These are phyloP conservation scores for Gossypium davidsonii DNA, from an alignment of 441 rosid species.

Conservation along the genomic window DNA sequence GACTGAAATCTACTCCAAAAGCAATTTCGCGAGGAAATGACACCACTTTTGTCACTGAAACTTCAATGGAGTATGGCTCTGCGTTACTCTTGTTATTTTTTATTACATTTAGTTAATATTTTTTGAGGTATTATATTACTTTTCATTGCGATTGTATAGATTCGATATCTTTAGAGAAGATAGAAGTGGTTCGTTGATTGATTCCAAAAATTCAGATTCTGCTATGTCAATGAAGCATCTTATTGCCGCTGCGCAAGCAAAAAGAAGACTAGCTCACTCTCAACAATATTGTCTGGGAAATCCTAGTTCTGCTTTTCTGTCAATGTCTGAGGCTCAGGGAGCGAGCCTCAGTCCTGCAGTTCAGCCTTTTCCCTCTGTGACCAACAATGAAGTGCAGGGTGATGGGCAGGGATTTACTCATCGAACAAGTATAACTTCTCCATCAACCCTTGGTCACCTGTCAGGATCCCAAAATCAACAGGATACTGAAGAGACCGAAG, in stretches of 20 bases:
- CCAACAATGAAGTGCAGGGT: conserved; percentile 31
- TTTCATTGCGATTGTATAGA: conserved; percentile 26
- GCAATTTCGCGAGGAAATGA: conserved; percentile 31
- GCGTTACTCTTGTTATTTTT: conserved; percentile 12
- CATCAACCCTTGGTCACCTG: conserved; percentile 49
- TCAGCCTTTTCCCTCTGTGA: conserved; percentile 41
- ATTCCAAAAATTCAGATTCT: conserved; percentile 59
- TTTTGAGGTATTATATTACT: conserved; percentile 4
- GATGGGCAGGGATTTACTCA: conserved; percentile 45
- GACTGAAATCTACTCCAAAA: conserved; percentile 49
- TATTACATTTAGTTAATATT: conserved; percentile 1
- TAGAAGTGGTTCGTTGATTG: conserved; percentile 31
- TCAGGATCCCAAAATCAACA: conserved; percentile 38
- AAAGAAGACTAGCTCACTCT: conserved; percentile 77
- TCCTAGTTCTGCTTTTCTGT: conserved; percentile 36
- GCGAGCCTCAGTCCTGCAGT: conserved; percentile 53
- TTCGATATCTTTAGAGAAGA: conserved; percentile 49
- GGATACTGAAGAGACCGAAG: conserved; percentile 71
- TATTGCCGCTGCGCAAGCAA: conserved; percentile 97
- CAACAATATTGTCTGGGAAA: conserved; percentile 48
- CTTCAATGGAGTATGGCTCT: conserved; percentile 36
- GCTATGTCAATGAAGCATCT: conserved; percentile 78
- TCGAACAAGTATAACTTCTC: conserved; percentile 40
- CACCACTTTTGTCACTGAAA: conserved; percentile 29
- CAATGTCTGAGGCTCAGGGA: conserved; percentile 42